A percentile compares a stretch with the other conserved stretches of the same genome.
Evolutionary conservation across 140 eudicot genomes (phyloP).

Genomic region (Anethum foeniculum): DNA sequence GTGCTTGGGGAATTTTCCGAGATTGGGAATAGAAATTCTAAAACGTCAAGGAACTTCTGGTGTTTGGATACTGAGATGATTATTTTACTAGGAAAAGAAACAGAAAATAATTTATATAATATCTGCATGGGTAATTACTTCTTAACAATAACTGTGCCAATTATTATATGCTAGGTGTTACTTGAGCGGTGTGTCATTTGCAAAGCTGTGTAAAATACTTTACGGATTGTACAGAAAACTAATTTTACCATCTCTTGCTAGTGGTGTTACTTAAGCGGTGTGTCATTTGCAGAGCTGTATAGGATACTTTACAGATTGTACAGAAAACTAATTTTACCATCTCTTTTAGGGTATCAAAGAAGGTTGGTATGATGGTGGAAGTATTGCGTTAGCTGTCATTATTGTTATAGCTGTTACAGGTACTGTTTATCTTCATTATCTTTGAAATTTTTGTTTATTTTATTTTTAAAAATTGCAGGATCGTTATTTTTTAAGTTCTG

Average conservation of each 20-base stretch:
- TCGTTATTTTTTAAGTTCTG: not conserved
- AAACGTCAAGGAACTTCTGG: not conserved
- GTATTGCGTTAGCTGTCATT: slow-evolving; percentile 82
- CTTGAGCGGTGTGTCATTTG: not conserved
- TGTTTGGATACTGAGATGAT: not conserved
- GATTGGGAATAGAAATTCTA: not conserved
- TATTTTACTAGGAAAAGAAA: not conserved
- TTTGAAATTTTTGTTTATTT: not conserved
- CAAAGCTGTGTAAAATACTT: not conserved
- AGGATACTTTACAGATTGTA: not conserved
- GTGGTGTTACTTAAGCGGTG: not conserved
- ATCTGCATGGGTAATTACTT: not conserved
- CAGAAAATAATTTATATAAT: not conserved
- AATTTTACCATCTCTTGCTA: not conserved
- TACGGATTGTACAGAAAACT: not conserved
- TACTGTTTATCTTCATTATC: slow-evolving; percentile 13
- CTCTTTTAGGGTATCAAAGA: slow-evolving; percentile 62
- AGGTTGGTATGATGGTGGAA: slow-evolving; percentile 99
- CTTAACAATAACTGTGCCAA: not conserved
- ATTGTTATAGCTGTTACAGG: slow-evolving; percentile 87
- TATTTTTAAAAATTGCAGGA: not conserved
- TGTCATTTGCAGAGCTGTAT: not conserved
- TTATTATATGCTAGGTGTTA: not conserved
- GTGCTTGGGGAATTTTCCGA: not conserved
- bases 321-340: not conserved